Conservation (phyloP, 2,329 filamentous ascomycete genomes). For the Neobulgaria alba region DNA sequence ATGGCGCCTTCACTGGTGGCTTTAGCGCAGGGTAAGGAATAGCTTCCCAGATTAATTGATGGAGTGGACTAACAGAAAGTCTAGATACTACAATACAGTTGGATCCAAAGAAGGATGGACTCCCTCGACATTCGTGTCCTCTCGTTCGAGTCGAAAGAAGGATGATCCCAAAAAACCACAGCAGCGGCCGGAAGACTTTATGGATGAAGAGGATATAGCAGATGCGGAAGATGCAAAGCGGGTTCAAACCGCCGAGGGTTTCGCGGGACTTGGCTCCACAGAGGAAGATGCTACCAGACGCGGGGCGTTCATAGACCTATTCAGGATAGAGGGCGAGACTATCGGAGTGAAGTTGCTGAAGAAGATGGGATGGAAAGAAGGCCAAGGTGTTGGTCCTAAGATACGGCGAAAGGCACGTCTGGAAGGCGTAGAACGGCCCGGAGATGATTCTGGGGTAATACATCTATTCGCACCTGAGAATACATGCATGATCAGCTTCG, state of each 20-base stretch:
- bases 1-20: slow-evolving; percentile 93
- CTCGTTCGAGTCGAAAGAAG: slow-evolving; percentile 68
- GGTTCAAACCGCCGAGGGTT: slow-evolving; percentile 64
- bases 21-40: slow-evolving; percentile 81
- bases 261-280: slow-evolving; percentile 66
- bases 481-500: slow-evolving; percentile 56
- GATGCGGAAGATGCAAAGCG: slow-evolving; percentile 72
- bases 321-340: slow-evolving; percentile 67
- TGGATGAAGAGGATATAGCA: slow-evolving; percentile 93
- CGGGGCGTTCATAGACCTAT: slow-evolving; percentile 58
- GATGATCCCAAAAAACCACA: slow-evolving; percentile 44
- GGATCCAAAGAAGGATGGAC: slow-evolving; percentile 98
- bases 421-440: slow-evolving; percentile 39
- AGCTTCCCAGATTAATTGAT: slow-evolving; percentile 1
- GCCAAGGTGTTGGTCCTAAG: slow-evolving; percentile 87
- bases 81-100: slow-evolving; percentile 92
- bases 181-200: slow-evolving; percentile 79
- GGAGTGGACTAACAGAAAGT: slow-evolving; percentile 18
- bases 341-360: slow-evolving; percentile 80
- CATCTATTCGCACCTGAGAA: slow-evolving; percentile 85
- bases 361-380: slow-evolving; percentile 93
- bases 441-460: slow-evolving; percentile 31
- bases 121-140: slow-evolving; percentile 85
- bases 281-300: slow-evolving; percentile 42
- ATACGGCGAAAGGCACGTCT: slow-evolving; percentile 66